Evolutionary conservation across 768 basidiomycete species (phyloP).

Genomic region (Lactarius vividus): DNA sequence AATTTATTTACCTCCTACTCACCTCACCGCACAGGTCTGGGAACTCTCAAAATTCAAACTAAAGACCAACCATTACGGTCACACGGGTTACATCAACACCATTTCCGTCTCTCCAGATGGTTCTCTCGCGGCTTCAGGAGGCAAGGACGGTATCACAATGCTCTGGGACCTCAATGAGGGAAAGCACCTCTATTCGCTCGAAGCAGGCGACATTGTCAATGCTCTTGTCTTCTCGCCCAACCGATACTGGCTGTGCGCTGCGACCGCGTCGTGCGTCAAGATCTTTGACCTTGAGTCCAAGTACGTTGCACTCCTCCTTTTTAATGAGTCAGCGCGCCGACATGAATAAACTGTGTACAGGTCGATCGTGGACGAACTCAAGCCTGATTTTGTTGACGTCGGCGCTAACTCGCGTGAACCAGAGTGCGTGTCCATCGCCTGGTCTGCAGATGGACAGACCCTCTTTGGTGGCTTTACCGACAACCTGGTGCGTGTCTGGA

Average conservation of each 20-base stretch:
- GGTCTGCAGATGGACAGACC: slow-evolving; percentile 98
- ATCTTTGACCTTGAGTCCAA: slow-evolving; percentile 99
- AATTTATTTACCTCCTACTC: not conserved
- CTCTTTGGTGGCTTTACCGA: slow-evolving; percentile 97
- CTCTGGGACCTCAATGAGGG: slow-evolving; percentile 99
- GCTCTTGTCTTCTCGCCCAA: slow-evolving; percentile 99
- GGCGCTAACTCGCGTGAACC: slow-evolving; percentile 70
- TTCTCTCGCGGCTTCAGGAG: slow-evolving; percentile 97
- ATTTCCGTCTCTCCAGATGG: slow-evolving; percentile 98
- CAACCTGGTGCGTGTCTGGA: slow-evolving; percentile 91
- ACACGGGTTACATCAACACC: slow-evolving; percentile 99
- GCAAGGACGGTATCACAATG: slow-evolving; percentile 99
- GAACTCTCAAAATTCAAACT: slow-evolving; percentile 99
- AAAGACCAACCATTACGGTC: slow-evolving; percentile 99
- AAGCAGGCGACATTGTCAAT: slow-evolving; percentile 98
- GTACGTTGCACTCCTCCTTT: slow-evolving; percentile 47
- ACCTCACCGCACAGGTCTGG: slow-evolving; percentile 72
- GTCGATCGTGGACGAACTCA: slow-evolving; percentile 98
- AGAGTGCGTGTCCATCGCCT: slow-evolving; percentile 95
- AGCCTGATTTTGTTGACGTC: slow-evolving; percentile 86
- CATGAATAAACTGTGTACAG: slow-evolving; percentile 37
- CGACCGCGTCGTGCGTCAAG: slow-evolving; percentile 95
- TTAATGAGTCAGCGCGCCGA: slow-evolving; percentile 9
- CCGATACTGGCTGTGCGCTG: slow-evolving; percentile 99
- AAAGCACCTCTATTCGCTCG: slow-evolving; percentile 99